phyloP scores from a whole-genome alignment of 176 grass and related monocot genomes.

The Oryza nivara region DNA sequence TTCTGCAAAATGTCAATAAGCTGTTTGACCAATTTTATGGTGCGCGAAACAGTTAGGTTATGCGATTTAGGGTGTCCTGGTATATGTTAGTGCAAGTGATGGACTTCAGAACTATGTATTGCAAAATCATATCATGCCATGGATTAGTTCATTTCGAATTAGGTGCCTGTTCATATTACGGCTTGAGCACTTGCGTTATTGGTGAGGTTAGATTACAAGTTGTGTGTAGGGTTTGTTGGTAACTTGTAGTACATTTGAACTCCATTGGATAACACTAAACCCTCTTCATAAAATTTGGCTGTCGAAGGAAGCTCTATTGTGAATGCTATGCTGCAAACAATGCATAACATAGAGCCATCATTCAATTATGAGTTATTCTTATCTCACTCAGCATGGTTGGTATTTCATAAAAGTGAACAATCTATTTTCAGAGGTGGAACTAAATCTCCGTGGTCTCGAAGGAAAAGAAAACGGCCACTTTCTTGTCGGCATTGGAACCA shows the following conservation, averaged over 20 bases:
- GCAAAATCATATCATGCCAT: not conserved
- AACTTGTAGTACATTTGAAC: not conserved
- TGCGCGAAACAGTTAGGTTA: not conserved
- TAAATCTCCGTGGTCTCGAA: constrained; percentile 96
- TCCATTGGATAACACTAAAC: constrained; percentile 2
- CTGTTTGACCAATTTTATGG: constrained; percentile 5
- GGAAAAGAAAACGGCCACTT: constrained; percentile 79
- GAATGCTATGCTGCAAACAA: constrained; percentile 26
- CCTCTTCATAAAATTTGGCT: constrained; percentile 19
- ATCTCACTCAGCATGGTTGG: constrained; percentile 1
- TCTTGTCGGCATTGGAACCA: constrained; percentile 63
- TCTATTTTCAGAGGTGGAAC: constrained; percentile 60
- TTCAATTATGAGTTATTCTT: not conserved
- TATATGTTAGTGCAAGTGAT: not conserved
- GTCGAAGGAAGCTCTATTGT: not conserved
- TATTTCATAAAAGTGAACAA: constrained; percentile 15
- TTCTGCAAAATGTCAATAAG: constrained; percentile 21
- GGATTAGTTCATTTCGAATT: constrained; percentile 18
- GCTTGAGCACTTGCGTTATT: not conserved
- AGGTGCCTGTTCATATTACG: not conserved
- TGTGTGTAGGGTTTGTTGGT: not conserved
- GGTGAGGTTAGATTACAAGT: constrained; percentile 8
- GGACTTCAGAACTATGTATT: constrained; percentile 2
- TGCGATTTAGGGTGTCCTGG: not conserved
- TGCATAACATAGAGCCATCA: constrained; percentile 27